A percentile compares a stretch with the other conserved stretches of the same genome.
phyloP scores from a whole-genome alignment of 768 basidiomycete species.

The Hygrophorus pudorinus region DNA sequence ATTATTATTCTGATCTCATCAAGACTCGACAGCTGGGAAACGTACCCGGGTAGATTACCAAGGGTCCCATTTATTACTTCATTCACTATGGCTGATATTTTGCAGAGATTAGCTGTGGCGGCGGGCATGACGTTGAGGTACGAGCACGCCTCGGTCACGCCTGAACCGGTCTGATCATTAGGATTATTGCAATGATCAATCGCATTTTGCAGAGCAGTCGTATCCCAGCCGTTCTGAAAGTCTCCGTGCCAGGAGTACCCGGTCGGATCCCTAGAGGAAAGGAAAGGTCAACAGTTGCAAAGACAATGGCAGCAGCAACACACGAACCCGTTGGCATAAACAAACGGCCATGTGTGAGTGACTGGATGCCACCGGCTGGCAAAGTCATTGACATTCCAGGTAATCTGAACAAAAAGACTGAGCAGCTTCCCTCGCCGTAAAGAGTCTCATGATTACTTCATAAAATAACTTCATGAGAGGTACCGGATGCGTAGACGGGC shows the following conservation, averaged over 20 bases:
- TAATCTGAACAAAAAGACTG: conserved; percentile 15
- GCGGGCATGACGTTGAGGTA: conserved; percentile 25
- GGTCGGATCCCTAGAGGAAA: conserved; percentile 35
- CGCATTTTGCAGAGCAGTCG: conserved; percentile 32
- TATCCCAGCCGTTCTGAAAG: conserved; percentile 44
- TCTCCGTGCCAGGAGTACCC: conserved; percentile 40
- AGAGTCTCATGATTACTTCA: conserved; percentile 16
- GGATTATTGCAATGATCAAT: conserved; percentile 35
- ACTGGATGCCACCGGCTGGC: conserved; percentile 23
- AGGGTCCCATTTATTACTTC: too few relatives aligned
- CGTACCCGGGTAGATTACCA: too few relatives aligned
- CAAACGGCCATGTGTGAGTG: conserved; percentile 30
- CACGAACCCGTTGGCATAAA: conserved; percentile 32
- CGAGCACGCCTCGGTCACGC: conserved; percentile 28
- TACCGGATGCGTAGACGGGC: conserved; percentile 27
- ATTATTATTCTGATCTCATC: neutral
- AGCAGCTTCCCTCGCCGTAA: too few relatives aligned
- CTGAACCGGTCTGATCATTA: conserved; percentile 24
- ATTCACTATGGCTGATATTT: too few relatives aligned
- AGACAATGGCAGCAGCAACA: neutral
- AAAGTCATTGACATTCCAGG: conserved; percentile 28
- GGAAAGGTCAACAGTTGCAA: neutral
- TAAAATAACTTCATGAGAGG: conserved; percentile 30
- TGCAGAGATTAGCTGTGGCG: neutral
- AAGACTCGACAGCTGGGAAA: too few relatives aligned